phyloP scores from a whole-genome alignment of 768 basidiomycete species.

The Imleria badia region DNA sequence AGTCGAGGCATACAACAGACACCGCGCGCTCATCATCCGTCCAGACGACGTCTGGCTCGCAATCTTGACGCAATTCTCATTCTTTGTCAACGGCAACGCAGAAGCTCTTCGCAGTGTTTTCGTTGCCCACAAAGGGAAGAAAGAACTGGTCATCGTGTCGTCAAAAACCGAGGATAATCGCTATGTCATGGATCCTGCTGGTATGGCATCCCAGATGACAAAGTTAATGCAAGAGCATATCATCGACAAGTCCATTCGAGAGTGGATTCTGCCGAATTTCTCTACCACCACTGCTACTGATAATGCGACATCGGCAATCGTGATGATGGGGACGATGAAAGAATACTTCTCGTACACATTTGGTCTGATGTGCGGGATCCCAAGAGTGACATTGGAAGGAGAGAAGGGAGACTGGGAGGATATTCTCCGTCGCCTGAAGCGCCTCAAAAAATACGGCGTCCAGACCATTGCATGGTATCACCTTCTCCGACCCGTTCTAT shows the following conservation, averaged over 20 bases:
- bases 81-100: conserved; percentile 36
- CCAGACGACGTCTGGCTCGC: conserved; percentile 46
- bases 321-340: conserved; percentile 34
- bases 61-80: conserved; percentile 32
- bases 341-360: conserved; percentile 31
- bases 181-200: conserved; percentile 28
- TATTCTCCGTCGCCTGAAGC: conserved; percentile 35
- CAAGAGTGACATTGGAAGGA: conserved; percentile 1
- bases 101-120: conserved; percentile 26
- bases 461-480: conserved; percentile 21
- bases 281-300: conserved; percentile 39
- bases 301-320: conserved; percentile 31
- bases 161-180: conserved; percentile 9
- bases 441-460: conserved; percentile 33
- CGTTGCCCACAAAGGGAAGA: conserved; percentile 19
- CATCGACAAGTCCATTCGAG: conserved; percentile 21
- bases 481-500: conserved; percentile 29
- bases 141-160: conserved; percentile 25
- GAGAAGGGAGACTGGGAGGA: conserved; percentile 33
- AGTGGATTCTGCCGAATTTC: background rate
- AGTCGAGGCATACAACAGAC: conserved; percentile 26
- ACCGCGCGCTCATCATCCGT: conserved; percentile 36
- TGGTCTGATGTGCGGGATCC: background rate
- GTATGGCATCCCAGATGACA: conserved; percentile 8
- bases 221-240: conserved; percentile 5